Evolutionary conservation across 495 filamentous ascomycete genomes (phyloP), one percentile per base, ranked within the genome.

Genomic region (Bombardia bombarda): DNA sequence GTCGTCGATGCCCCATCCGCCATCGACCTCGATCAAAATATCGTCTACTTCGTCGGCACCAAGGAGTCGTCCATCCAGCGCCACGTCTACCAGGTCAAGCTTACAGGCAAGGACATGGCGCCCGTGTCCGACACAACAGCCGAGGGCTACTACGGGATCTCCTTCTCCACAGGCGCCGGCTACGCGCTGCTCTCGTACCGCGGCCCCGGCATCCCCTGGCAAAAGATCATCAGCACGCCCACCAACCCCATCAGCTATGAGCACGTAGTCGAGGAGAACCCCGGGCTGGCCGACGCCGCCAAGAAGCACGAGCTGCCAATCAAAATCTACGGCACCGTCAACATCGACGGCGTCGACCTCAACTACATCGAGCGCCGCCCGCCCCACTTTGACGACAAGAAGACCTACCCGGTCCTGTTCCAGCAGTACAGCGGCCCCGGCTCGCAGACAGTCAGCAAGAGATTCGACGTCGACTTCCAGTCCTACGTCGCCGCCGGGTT

Each of bases 361-460:
- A 86, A 97, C 52, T 83, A 93, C 36, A 70, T 97, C 14, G 92
- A 98, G 62, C 80, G 89, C 16, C 83, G 87, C 0, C 93, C 92
- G 23, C 83, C 93, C 0, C 83, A 95, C 56, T 98, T 97, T 62
- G 79, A 95, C 60, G 70, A 77, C 21, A 81, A 77, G 43, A 89
- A 84, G 60, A 79, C 82, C 52, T 97, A 98, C 50, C 93, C 92
- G 1, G 88, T 98, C 7, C 75, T 98, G 1, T 98, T 98, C 69
- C 80, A 85, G 49, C 78, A 95, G 36, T 98, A 98, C 60, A 84
- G 83, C 24, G 92, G 92, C 4, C 92, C 92, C 0, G 86, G 84
- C 17, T 95, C 87, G 16, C 92, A 98, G 58, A 75, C 70, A 0
- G 92, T 98, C 1, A 67, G 82, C 47, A 90, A 90, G 62, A 77